Evolutionary conservation across 1,139 yeast species (phyloP).

Genomic region (Kodamaea suecica): DNA sequence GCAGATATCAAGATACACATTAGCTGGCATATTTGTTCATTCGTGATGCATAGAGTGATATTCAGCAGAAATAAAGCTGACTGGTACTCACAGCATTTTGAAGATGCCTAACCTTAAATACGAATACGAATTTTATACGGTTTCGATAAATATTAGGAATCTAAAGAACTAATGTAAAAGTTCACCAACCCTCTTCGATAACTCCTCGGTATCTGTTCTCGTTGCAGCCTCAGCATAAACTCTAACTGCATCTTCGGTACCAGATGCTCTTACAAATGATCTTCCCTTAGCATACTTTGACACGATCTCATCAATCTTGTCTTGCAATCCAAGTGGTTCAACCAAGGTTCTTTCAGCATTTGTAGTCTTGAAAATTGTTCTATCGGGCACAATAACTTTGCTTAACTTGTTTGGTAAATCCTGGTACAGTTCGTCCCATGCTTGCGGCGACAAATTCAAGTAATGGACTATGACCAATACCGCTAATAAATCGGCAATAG

Average conservation of each 20-base stretch:
- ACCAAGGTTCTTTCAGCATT: slow-evolving; percentile 84
- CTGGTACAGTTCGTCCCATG: slow-evolving; percentile 75
- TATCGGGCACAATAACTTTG: slow-evolving; percentile 80
- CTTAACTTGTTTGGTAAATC: slow-evolving; percentile 85
- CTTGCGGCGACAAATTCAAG: slow-evolving; percentile 52
- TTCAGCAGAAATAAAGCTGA: too few relatives aligned
- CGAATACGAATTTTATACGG: too few relatives aligned
- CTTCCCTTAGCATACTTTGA: slow-evolving; percentile 61
- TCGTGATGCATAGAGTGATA: too few relatives aligned
- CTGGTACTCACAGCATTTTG: too few relatives aligned
- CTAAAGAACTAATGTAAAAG: too few relatives aligned
- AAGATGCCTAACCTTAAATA: too few relatives aligned
- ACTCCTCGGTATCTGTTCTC: slow-evolving; percentile 30
- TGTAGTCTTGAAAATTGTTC: slow-evolving; percentile 75
- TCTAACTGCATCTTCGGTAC: slow-evolving; percentile 96
- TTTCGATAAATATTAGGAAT: too few relatives aligned
- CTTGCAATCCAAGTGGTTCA: slow-evolving; percentile 77
- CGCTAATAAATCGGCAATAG: slow-evolving; percentile 81
- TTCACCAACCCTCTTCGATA: slow-evolving; percentile 33
- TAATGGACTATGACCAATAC: slow-evolving; percentile 65
- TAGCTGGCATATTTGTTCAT: too few relatives aligned
- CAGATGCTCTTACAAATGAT: slow-evolving; percentile 94
- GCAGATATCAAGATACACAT: too few relatives aligned
- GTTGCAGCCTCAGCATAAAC: slow-evolving; percentile 87
- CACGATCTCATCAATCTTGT: slow-evolving; percentile 64